phyloP scores from a whole-genome alignment of 805 yeast genomes.

The Metschnikowia picachoensis region DNA sequence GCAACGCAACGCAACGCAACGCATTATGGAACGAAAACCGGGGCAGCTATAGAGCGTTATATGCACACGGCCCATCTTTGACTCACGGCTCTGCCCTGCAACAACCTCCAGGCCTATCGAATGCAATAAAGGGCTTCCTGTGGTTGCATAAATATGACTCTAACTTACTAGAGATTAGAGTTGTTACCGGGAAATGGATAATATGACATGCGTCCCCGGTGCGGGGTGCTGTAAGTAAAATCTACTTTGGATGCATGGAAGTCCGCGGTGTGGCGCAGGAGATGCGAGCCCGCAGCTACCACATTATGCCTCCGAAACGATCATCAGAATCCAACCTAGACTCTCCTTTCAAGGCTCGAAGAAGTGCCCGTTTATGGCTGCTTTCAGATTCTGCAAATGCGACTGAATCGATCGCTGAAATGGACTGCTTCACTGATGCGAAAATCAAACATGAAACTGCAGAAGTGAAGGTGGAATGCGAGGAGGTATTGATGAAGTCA shows the following conservation, averaged over 20 bases:
- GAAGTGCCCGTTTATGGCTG: conserved; percentile 5
- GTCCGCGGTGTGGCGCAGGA: conserved; percentile 6
- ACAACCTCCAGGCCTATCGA: too few species aligned
- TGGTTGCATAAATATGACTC: too few species aligned
- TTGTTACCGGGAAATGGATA: too few species aligned
- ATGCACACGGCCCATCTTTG: conserved; percentile 3
- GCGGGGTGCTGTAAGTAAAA: neutral
- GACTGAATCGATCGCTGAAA: neutral
- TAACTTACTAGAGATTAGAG: too few species aligned
- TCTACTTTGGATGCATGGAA: conserved; percentile 1
- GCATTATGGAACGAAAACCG: neutral
- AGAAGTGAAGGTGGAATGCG: conserved; percentile 9
- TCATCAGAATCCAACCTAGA: conserved; percentile 1
- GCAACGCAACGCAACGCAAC: too few species aligned
- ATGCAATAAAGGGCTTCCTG: too few species aligned
- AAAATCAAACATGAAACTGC: conserved; percentile 3
- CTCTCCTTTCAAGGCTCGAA: conserved; percentile 2
- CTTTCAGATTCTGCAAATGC: neutral
- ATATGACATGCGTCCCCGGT: too few species aligned
- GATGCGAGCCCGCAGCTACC: neutral
- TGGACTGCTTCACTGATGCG: neutral
- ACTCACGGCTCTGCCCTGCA: neutral
- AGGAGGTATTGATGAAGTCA: neutral
- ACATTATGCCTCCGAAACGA: conserved; percentile 4
- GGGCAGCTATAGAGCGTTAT: conserved; percentile 1